Evolutionary conservation across 768 basidiomycete genomes (phyloP), one percentile per base, ranked within the genome.

Genomic region (Grammothele lineata): DNA sequence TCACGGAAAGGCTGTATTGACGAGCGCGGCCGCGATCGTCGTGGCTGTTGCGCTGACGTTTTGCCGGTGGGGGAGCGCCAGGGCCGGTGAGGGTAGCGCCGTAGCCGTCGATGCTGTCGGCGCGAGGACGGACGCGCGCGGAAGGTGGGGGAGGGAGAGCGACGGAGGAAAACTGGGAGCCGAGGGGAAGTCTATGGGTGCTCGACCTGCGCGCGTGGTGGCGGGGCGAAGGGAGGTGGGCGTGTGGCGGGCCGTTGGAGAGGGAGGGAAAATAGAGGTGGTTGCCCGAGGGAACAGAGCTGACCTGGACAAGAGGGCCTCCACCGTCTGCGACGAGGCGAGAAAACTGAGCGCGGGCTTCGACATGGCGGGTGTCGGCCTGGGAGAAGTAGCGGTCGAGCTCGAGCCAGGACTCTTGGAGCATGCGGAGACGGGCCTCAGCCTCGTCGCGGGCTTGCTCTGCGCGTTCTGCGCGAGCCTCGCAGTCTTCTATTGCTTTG

Each of bases 401-500:
- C 47, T 76, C 71, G 1, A 57, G 39, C 80, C 81, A 84, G 21
- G 67, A 65, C 17, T 80, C 75, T 19, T 68, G 61, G 51, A 57
- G 41, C 47, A 59, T 47, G 49, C 68, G 72, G 48, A 71, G 57
- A 11, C 76, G 69, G 0, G 74, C 70, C 25, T 79, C 74, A 0
- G 75, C 72, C 10, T 83, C 81, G 57, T 83, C 81, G 41, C 77
- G 69, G 3, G 71, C 74, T 23, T 62, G 58, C 59, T 83, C 80
- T 3, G 78, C 77, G 43, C 68, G 66, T 27, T 69, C 64, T 1
- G 72, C 67, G 43, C 79, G 77, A 23, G 71, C 66, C 50, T 83
- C 80, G 25, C 36, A 48, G 0, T 77, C 70, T 11, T 66, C 50
- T 52, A 77, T 63, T 56, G 69, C 55, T 42, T 69, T 68, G 34